A percentile compares a stretch with the other conserved stretches of the same genome.
These are phyloP conservation scores for Solanum lycopersicoides DNA, from an alignment of 257 asterid genomes.

Conservation along the genomic window DNA sequence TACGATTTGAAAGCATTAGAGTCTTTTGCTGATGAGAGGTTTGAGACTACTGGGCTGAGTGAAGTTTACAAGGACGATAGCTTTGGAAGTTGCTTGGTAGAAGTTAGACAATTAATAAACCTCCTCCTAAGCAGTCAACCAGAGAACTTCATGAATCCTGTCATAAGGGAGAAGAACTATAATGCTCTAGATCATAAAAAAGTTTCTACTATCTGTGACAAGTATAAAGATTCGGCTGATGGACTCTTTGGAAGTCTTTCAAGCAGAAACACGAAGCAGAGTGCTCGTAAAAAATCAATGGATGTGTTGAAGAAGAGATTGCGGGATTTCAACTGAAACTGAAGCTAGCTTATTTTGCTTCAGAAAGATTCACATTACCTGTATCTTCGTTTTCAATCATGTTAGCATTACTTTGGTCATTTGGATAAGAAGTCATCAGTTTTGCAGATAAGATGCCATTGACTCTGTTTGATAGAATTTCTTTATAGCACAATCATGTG, in stretches of 20 bases:
- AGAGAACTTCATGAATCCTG: conserved; percentile 94
- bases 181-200: conserved; percentile 64
- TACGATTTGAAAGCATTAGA: conserved; percentile 64
- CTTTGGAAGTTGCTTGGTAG: conserved; percentile 62
- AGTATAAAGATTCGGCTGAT: conserved; percentile 72
- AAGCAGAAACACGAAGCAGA: conserved; percentile 57
- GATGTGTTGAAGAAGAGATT: conserved; percentile 69
- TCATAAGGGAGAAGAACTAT: conserved; percentile 71
- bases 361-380: neutral
- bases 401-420: neutral
- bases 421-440: neutral
- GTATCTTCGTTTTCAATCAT: neutral
- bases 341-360: neutral
- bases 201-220: conserved; percentile 80
- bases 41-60: conserved; percentile 60
- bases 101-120: conserved; percentile 70
- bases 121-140: conserved; percentile 89
- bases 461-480: neutral
- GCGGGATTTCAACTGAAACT: conserved; percentile 66
- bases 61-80: conserved; percentile 70
- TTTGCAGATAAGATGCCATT: neutral
- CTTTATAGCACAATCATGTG: neutral
- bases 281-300: conserved; percentile 77
- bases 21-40: conserved; percentile 76
- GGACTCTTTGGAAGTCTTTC: conserved; percentile 89